phyloP scores from a whole-genome alignment of 176 grass and related monocot genomes.

The Carex kokanica region DNA sequence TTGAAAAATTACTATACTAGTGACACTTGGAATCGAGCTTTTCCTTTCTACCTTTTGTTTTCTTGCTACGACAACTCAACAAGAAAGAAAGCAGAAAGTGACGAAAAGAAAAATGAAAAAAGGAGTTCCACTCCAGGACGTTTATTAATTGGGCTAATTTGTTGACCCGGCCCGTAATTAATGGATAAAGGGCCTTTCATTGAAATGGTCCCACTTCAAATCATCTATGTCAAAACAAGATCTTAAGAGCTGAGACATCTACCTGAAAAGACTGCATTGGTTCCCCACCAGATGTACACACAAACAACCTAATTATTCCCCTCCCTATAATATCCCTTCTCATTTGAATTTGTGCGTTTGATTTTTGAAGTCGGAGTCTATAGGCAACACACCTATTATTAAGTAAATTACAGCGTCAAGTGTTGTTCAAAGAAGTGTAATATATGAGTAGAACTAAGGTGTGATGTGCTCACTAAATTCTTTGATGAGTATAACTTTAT shows the following conservation, averaged over 20 bases:
- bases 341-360: not conserved
- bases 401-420: not conserved
- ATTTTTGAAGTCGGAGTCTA: not conserved
- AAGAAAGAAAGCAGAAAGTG: not conserved
- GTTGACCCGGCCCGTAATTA: not conserved
- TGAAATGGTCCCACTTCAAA: conserved; percentile 6
- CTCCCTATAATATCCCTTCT: not conserved
- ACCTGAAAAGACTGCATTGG: conserved; percentile 3
- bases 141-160: conserved; percentile 5
- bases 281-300: conserved; percentile 4
- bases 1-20: not conserved
- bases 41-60: not conserved
- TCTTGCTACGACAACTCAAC: not conserved
- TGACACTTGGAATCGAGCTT: not conserved
- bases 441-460: too few species aligned
- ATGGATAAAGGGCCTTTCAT: not conserved
- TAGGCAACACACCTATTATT: not conserved
- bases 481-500: too few species aligned
- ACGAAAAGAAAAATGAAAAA: not conserved
- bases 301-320: not conserved
- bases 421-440: not conserved
- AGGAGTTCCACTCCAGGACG: too few species aligned
- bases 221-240: not conserved
- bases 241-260: not conserved
- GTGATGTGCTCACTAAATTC: too few species aligned